Evolutionary conservation across 441 rosid genomes (phyloP), one percentile per base, ranked within the genome.

Genomic region (Isatis lusitanica): DNA sequence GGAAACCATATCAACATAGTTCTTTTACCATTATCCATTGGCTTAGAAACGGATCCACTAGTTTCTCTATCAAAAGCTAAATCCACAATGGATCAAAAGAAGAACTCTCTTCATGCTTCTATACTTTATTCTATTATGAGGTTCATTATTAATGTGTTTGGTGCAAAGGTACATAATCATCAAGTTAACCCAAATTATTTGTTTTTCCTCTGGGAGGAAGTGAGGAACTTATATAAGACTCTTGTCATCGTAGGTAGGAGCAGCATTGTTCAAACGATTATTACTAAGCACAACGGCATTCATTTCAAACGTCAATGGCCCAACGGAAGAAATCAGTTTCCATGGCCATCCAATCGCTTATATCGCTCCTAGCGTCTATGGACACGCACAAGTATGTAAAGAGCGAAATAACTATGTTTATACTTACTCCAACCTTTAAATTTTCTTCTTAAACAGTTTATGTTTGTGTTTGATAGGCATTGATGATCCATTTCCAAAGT

Each of bases 321-420:
- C 96, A 0, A 42, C 46, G 0, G 93, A 93, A 68, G 94, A 91
- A 70, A 83, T 91, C 11, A 82, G 88, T 80, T 83, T 93, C 38
- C 89, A 75, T 39, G 94, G 96, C 1, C 85, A 88, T 80, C 87
- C 91, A 3, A 75, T 93, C 0, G 75, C 88, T 70, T 93, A 78
- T 64, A 60, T 91, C 42, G 89, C 86, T 28, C 94, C 96, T 0
- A 83, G 80, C 17, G 90, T 85, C 36, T 89, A 89, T 13, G 96
- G 95, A 17, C 89, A 85, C 36, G 86, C 97, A 15, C 94, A 91
- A 63, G 95, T 89, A 66, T 35, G 61, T 55, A 55, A n/a, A 42
- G 48, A 26, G 51, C 1, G 3, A 21, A 24, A 59, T 1, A 56
- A 33, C 33, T 50, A 8, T n/a, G n/a, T n/a, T n/a, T n/a, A n/a